Base-by-base conservation (phyloP, 768 basidiomycete species). In the Rhodotorula paludigena region DNA sequence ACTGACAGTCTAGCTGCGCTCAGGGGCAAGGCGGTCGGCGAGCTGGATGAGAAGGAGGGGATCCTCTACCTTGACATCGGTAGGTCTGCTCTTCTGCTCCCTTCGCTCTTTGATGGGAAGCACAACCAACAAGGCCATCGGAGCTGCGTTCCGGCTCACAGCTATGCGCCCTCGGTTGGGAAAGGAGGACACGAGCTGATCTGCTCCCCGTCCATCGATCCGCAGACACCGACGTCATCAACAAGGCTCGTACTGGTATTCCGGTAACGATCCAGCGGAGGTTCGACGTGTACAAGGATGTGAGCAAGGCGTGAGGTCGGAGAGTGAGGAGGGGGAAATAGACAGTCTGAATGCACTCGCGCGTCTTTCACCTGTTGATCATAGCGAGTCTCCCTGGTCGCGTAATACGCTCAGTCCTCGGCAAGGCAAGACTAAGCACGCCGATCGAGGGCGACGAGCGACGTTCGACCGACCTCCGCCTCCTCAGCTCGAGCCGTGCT, bases 241-340 rank as follows among this genome's bases (percentile, higher is more conserved):
- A 82, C 48, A 84, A 85, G 3, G 86, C 90, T 12, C 83, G 93
- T 49, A 81, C 83, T 56, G 89, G 88, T 5, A 90, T 98, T 56
- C 94, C 94, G 11, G 90, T 98, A n/a, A 92, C 90, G 1, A 83
- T 80, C 41, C 94, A 98, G 78, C 81, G 92, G 61, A 84, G 93
- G 58, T 96, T 94, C 75, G 93, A 94, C 79, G 90, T 96, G 49
- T 98, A 97, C 76, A 80, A 83, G 9, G 87, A 93, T 76, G 85
- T 94, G 0, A 42, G 65, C 8, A 33, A 59, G 48, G 25, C 8
- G 8, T 11, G 18, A 12, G 36, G 5, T 21, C 36, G 32, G n/a
- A n/a, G n/a, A n/a, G n/a, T n/a, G n/a, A n/a, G n/a, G n/a, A n/a
- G n/a, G n/a, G n/a, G 20, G 18, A 44, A 18, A 1, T 48, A 48